These are phyloP conservation scores for Zygnema circumcarinatum DNA, from an alignment of 139 green algal species.

Conservation along the genomic window DNA sequence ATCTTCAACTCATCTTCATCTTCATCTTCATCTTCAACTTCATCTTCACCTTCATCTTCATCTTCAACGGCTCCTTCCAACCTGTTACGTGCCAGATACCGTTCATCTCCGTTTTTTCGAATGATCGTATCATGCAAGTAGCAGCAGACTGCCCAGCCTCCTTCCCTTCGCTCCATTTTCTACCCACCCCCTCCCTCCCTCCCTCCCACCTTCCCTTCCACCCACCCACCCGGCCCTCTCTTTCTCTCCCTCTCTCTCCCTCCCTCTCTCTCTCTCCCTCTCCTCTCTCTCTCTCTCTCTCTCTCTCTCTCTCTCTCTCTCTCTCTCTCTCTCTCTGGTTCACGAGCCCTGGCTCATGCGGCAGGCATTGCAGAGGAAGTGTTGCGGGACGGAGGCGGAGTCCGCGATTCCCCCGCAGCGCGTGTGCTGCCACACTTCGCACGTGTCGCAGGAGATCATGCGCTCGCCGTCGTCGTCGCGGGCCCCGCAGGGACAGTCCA, in stretches of 20 bases:
- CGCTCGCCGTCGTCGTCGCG: conserved; percentile 93
- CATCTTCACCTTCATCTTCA: too few species aligned
- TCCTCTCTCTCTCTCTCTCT: too few species aligned
- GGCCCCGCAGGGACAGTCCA: conserved; percentile 81
- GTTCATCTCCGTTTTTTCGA: too few species aligned
- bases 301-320: too few species aligned
- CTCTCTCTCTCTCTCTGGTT: conserved; percentile 22
- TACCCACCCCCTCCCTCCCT: not conserved
- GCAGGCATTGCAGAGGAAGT: conserved; percentile 45
- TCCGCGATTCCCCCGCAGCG: conserved; percentile 80
- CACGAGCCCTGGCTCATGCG: not conserved
- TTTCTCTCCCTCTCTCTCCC: not conserved
- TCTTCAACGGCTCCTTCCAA: too few species aligned
- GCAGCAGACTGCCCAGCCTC: too few species aligned
- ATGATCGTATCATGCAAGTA: too few species aligned
- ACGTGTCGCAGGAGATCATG: conserved; percentile 94
- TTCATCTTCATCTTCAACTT: too few species aligned
- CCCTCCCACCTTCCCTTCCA: not conserved
- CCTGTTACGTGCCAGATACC: too few species aligned
- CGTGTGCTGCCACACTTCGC: conserved; percentile 87
- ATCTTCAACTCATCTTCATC: too few species aligned
- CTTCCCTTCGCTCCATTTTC: not conserved
- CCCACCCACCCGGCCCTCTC: not conserved
- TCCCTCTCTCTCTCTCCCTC: not conserved
- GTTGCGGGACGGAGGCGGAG: not conserved